Conservation (phyloP, 2,329 filamentous ascomycete species). For the Phialocephala subalpina region DNA sequence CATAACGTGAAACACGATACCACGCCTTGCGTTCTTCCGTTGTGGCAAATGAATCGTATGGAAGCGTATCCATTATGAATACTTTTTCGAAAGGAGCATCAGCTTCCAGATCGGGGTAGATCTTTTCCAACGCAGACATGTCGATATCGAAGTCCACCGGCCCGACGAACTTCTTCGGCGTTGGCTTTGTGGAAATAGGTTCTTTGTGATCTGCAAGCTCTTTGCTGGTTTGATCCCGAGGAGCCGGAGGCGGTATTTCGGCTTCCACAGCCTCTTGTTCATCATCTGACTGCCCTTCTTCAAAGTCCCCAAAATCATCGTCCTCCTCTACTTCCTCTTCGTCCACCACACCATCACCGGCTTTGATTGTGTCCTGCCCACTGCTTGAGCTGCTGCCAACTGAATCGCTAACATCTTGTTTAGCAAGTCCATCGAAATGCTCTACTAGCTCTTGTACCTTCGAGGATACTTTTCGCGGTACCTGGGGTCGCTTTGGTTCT, state of each 20-base stretch:
- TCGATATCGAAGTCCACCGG: slow-evolving; percentile 39
- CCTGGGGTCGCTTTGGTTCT: slow-evolving; percentile 34
- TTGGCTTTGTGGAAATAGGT: neutral
- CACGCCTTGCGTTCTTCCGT: slow-evolving; percentile 68
- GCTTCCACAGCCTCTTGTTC: slow-evolving; percentile 20
- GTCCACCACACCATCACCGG: slow-evolving; percentile 19
- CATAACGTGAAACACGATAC: slow-evolving; percentile 70
- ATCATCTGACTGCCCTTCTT: slow-evolving; percentile 41
- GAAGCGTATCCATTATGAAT: slow-evolving; percentile 40
- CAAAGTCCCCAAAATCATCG: slow-evolving; percentile 50
- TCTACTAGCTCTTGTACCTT: slow-evolving; percentile 41
- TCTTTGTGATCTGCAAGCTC: neutral
- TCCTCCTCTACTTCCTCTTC: slow-evolving; percentile 22
- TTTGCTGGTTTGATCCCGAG: neutral
- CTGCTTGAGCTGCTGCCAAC: neutral
- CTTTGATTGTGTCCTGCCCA: slow-evolving; percentile 13
- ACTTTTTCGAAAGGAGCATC: slow-evolving; percentile 34
- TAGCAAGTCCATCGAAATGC: slow-evolving; percentile 39
- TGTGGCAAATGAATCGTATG: slow-evolving; percentile 58
- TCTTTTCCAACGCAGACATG: slow-evolving; percentile 34
- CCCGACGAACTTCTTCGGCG: slow-evolving; percentile 15
- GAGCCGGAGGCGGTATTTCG: neutral
- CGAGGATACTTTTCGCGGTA: slow-evolving; percentile 29
- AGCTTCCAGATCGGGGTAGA: slow-evolving; percentile 38
- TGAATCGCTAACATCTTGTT: slow-evolving; percentile 21